Evolutionary conservation across 2,329 filamentous ascomycete genomes (phyloP).

Genomic region (Nemania sp.): DNA sequence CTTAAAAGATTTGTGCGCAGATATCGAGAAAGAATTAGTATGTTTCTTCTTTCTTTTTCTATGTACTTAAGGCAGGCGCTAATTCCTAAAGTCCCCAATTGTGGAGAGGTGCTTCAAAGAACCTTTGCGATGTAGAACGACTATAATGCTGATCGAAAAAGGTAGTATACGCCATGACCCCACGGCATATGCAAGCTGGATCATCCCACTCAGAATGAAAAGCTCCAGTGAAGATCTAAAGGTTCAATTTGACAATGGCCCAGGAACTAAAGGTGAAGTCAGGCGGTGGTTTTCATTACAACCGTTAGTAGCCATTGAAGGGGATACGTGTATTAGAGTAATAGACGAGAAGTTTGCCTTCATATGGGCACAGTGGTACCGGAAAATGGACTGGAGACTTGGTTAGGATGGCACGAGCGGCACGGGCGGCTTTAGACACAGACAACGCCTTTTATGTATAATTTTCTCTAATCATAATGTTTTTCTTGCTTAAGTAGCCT

Average conservation of each 20-base stretch:
- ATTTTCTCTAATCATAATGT: no score
- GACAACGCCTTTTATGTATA: no score
- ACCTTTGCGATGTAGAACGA: neutral
- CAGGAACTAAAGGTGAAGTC: neutral
- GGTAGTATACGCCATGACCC: constrained; percentile 1
- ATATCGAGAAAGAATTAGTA: constrained; percentile 6
- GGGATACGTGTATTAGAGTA: neutral
- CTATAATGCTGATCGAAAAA: constrained; percentile 1
- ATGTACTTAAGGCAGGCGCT: neutral
- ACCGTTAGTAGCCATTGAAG: neutral
- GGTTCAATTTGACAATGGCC: constrained; percentile 5
- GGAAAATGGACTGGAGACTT: neutral
- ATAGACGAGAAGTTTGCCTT: constrained; percentile 1
- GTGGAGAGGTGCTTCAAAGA: constrained; percentile 1
- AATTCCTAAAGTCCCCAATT: neutral
- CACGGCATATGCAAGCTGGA: neutral
- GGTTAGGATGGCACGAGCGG: no score
- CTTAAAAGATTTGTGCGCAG: neutral
- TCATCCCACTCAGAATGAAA: constrained; percentile 1
- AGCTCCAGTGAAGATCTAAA: neutral
- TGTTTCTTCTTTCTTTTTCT: neutral
- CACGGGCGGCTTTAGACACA: no score
- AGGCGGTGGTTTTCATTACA: neutral
- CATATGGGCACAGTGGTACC: constrained; percentile 7
- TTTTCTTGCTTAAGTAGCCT: no score